Percentiles rank a stretch among this genome's conserved stretches.
Conservation (phyloP, 2,329 filamentous ascomycete genomes). For the Coniella lustricola region DNA sequence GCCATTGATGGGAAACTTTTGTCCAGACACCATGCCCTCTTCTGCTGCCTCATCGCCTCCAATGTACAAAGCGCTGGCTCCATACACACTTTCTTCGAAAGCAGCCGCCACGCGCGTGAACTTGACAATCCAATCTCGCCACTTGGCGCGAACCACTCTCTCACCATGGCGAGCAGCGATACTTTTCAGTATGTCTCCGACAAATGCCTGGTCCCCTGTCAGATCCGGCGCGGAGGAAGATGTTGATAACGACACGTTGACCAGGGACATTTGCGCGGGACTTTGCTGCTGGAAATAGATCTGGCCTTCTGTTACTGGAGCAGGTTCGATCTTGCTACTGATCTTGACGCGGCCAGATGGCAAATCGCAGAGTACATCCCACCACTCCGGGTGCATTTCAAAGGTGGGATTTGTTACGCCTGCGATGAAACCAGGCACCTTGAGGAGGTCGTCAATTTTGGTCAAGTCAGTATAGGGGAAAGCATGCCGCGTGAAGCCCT, state of each 20-base stretch:
- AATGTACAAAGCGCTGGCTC: constrained; percentile 81
- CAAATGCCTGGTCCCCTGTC: constrained; percentile 83
- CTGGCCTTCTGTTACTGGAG: constrained; percentile 76
- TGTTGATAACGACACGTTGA: constrained; percentile 34
- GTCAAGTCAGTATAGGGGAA: constrained; percentile 98
- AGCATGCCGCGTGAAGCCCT: constrained; percentile 90
- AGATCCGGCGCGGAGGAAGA: constrained; percentile 48
- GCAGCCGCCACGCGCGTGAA: constrained; percentile 89
- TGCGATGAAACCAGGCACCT: constrained; percentile 94
- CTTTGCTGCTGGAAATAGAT: constrained; percentile 82
- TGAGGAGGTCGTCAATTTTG: constrained; percentile 92
- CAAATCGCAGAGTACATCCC: constrained; percentile 92
- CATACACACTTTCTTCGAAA: constrained; percentile 94
- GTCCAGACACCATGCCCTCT: constrained; percentile 47
- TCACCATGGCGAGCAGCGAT: constrained; percentile 84
- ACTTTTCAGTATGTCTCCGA: constrained; percentile 75
- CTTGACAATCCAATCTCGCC: constrained; percentile 88
- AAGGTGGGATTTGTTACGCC: constrained; percentile 97
- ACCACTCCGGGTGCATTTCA: constrained; percentile 92
- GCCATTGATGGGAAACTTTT: constrained; percentile 17
- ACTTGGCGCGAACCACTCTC: constrained; percentile 83
- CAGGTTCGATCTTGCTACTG: constrained; percentile 75
- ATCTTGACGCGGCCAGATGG: constrained; percentile 92
- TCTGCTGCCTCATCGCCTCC: constrained; percentile 63
- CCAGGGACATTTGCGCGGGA: constrained; percentile 44